These are phyloP conservation scores for Yamadazyma sp. DNA, from an alignment of 1,139 yeast genomes.

Conservation along the genomic window DNA sequence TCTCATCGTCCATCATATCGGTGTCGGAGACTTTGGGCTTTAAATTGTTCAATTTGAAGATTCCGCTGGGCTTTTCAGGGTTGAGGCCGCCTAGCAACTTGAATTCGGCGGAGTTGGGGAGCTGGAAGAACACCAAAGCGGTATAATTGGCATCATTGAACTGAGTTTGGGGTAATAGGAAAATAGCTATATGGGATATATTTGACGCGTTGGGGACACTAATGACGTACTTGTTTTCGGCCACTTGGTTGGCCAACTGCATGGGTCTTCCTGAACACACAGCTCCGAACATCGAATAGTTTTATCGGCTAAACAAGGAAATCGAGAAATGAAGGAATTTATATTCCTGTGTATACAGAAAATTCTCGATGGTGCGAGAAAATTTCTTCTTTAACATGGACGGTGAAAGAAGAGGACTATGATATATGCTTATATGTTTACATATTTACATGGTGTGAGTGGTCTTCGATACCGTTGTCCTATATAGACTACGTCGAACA, in stretches of 20 bases:
- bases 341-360: conserved; percentile 1
- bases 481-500: conserved; percentile 67
- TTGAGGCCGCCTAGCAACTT: conserved; percentile 76
- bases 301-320: too few relatives aligned
- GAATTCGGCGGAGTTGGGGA: conserved; percentile 69
- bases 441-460: conserved; percentile 14
- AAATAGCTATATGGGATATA: conserved; percentile 72
- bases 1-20: conserved; percentile 31
- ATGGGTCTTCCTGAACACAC: conserved; percentile 59
- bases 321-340: neutral
- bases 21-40: conserved; percentile 20
- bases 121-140: conserved; percentile 85
- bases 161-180: conserved; percentile 66
- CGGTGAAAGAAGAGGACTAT: conserved; percentile 23
- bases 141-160: conserved; percentile 67
- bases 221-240: conserved; percentile 61
- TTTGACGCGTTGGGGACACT: conserved; percentile 60
- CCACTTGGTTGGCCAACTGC: conserved; percentile 61
- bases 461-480: conserved; percentile 62
- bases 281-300: conserved; percentile 59
- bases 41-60: conserved; percentile 68
- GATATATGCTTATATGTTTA: too few relatives aligned
- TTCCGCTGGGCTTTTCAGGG: conserved; percentile 82
- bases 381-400: conserved; percentile 15
- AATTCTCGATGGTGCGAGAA: conserved; percentile 6